A percentile compares a stretch with the other conserved stretches of the same genome.
These are phyloP conservation scores for Candida arabinofermentans DNA, from an alignment of 805 yeast genomes.

Conservation along the genomic window DNA sequence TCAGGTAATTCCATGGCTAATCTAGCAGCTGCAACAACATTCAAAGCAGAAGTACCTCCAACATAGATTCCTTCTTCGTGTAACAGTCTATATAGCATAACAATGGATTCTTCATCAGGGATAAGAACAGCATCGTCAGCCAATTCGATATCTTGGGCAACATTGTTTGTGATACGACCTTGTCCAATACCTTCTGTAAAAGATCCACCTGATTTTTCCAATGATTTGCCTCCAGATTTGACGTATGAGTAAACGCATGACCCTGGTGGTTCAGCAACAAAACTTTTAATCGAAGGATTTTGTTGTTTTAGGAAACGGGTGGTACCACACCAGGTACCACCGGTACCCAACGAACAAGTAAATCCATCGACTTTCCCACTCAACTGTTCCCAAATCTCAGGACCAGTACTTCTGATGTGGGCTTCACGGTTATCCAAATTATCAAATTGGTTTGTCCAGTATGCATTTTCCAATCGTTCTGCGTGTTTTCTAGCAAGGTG, in stretches of 20 bases:
- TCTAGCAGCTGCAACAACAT: conserved; percentile 83
- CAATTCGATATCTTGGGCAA: conserved; percentile 64
- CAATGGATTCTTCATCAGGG: conserved; percentile 76
- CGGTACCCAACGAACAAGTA: conserved; percentile 90
- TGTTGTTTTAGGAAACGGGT: conserved; percentile 75
- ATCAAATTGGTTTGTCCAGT: conserved; percentile 92
- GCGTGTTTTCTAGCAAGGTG: conserved; percentile 87
- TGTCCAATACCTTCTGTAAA: conserved; percentile 97
- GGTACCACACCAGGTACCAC: conserved; percentile 87
- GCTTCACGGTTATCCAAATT: conserved; percentile 85
- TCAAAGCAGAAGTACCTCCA: conserved; percentile 89
- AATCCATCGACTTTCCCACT: conserved; percentile 77
- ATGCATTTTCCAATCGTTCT: conserved; percentile 68
- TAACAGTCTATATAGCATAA: conserved; percentile 75
- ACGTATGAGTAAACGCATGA: conserved; percentile 78
- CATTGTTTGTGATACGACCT: conserved; percentile 84
- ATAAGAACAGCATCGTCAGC: conserved; percentile 79
- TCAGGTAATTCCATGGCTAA: conserved; percentile 76
- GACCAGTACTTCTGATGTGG: conserved; percentile 87
- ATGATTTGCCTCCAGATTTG: conserved; percentile 60
- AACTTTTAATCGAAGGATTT: conserved; percentile 55
- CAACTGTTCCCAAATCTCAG: conserved; percentile 86
- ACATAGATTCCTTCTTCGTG: conserved; percentile 88
- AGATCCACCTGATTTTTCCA: conserved; percentile 75
- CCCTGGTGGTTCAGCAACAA: conserved; percentile 93